phyloP scores from a whole-genome alignment of 2,329 filamentous ascomycete genomes.

The Metarhizium humberi region DNA sequence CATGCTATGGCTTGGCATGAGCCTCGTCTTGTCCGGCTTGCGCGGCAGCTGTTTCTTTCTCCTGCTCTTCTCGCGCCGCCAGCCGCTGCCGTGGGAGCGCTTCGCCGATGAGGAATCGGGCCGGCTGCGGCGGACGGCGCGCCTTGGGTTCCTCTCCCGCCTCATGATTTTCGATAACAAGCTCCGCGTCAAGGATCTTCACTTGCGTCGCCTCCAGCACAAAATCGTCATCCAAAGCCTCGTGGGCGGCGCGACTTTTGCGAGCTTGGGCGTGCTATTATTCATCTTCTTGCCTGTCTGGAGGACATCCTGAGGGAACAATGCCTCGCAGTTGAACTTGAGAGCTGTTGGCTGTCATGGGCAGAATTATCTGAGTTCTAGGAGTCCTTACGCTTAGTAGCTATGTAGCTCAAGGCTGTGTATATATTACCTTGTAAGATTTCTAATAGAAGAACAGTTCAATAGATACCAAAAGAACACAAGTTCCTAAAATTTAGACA shows the following conservation, averaged over 20 bases:
- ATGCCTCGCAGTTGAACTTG: too few species aligned
- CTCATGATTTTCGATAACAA: slow-evolving; percentile 40
- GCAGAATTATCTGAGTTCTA: too few species aligned
- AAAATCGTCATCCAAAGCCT: slow-evolving; percentile 35
- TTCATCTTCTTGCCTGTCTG: slow-evolving; percentile 24
- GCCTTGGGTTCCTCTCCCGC: slow-evolving; percentile 23
- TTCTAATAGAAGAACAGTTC: too few species aligned
- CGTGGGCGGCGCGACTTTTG: slow-evolving; percentile 27
- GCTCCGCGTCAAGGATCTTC: slow-evolving; percentile 32
- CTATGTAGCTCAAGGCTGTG: too few species aligned
- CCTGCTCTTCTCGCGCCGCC: slow-evolving; percentile 34
- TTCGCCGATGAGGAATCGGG: slow-evolving; percentile 28
- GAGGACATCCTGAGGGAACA: too few species aligned
- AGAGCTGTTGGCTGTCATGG: too few species aligned
- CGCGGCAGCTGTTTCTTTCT: slow-evolving; percentile 39
- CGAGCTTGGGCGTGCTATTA: slow-evolving; percentile 24
- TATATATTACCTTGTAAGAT: too few species aligned
- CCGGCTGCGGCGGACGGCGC: slow-evolving; percentile 12
- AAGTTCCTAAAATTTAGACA: too few species aligned
- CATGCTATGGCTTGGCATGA: slow-evolving; percentile 35
- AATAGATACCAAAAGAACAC: too few species aligned
- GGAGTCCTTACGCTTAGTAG: too few species aligned
- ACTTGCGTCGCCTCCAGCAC: slow-evolving; percentile 31
- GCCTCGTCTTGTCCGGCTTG: slow-evolving; percentile 32
- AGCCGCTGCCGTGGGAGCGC: slow-evolving; percentile 37